Evolutionary conservation across 169 alveolate genomes (phyloP).

Genomic region (Eimeria acervulina): DNA sequence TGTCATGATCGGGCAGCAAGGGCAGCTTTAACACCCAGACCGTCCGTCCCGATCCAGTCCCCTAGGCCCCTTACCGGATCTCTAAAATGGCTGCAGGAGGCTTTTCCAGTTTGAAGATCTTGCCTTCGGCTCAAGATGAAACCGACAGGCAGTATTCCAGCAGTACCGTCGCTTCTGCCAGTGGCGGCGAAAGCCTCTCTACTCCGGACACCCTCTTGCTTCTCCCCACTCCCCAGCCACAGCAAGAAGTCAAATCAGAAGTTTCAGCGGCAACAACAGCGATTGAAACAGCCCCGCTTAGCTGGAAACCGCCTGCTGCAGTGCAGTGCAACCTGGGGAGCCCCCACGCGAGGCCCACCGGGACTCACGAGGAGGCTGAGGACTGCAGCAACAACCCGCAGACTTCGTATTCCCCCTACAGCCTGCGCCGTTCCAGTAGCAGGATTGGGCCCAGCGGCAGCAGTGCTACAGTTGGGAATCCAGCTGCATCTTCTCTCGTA

Average conservation of each 20-base stretch:
- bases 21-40: not conserved
- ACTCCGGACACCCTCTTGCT: slow-evolving; percentile 50
- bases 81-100: slow-evolving; percentile 26
- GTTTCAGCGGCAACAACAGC: slow-evolving; percentile 1
- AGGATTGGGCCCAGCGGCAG: not conserved
- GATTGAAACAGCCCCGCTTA: not conserved
- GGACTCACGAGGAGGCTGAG: not conserved
- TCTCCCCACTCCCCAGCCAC: not conserved
- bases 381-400: not conserved
- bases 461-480: not conserved
- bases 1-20: slow-evolving; percentile 39
- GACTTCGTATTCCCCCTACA: not conserved
- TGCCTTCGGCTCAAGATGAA: not conserved
- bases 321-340: not conserved
- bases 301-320: not conserved
- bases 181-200: slow-evolving; percentile 8
- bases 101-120: not conserved
- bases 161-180: slow-evolving; percentile 60
- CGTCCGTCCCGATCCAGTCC: not conserved
- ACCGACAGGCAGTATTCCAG: not conserved
- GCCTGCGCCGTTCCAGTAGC: not conserved
- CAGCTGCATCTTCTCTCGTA: not conserved
- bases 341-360: not conserved
- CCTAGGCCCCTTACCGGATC: not conserved
- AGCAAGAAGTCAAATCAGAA: not conserved